phyloP scores from a whole-genome alignment of 495 filamentous ascomycete species.

The Corynascus novoguineensis region DNA sequence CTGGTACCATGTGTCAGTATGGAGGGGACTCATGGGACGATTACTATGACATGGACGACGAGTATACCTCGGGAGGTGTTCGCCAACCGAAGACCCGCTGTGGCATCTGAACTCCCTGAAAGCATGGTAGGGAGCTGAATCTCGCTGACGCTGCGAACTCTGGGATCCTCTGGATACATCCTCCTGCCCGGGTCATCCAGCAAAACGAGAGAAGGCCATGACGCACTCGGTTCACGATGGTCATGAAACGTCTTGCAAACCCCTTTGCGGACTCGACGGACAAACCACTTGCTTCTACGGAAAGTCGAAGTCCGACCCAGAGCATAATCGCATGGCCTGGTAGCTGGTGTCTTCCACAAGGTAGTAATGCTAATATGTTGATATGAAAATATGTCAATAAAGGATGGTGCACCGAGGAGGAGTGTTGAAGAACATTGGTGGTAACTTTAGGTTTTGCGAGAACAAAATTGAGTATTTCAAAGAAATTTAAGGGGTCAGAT shows the following conservation, averaged over 20 bases:
- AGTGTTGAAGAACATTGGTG: too few species aligned
- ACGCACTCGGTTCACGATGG: background rate
- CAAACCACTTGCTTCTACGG: background rate
- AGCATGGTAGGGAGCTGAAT: background rate
- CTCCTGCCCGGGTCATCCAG: background rate
- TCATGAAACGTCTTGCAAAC: background rate
- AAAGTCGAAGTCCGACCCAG: background rate
- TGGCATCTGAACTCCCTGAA: background rate
- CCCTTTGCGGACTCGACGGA: background rate
- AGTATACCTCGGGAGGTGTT: background rate
- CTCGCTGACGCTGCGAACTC: slow-evolving; percentile 3
- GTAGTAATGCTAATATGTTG: too few species aligned
- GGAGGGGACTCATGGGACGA: background rate
- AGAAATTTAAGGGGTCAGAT: too few species aligned
- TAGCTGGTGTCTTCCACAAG: too few species aligned
- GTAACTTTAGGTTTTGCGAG: too few species aligned
- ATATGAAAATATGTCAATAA: too few species aligned
- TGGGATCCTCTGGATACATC: background rate
- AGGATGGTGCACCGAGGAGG: too few species aligned
- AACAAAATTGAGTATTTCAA: too few species aligned
- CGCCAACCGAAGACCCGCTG: background rate
- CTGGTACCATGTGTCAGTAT: background rate
- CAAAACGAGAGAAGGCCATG: background rate
- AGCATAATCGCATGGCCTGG: too few species aligned
- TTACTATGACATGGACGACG: background rate